Evolutionary conservation across 805 yeast species (phyloP).

Genomic region (Pichia thaimueangensis): DNA sequence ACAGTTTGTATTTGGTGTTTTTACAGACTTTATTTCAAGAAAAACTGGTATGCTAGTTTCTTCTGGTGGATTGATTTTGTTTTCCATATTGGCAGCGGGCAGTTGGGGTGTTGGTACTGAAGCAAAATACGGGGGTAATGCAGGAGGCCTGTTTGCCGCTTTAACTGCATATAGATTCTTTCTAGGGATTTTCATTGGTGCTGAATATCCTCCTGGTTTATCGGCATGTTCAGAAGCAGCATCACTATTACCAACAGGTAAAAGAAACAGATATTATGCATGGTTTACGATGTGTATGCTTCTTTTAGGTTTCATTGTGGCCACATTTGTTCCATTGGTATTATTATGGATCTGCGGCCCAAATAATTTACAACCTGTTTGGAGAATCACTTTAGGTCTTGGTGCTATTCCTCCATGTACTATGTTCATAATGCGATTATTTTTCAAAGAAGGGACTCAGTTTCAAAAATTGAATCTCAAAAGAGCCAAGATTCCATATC

Average conservation of each 20-base stretch:
- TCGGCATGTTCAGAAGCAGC: constrained; percentile 93
- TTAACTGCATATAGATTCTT: constrained; percentile 79
- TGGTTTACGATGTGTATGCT: constrained; percentile 88
- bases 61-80: constrained; percentile 64
- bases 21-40: constrained; percentile 76
- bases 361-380: constrained; percentile 68
- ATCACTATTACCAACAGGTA: constrained; percentile 67
- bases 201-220: constrained; percentile 91
- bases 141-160: constrained; percentile 76
- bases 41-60: constrained; percentile 79
- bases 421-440: constrained; percentile 69
- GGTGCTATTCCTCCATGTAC: constrained; percentile 86
- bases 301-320: constrained; percentile 76
- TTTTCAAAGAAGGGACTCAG: constrained; percentile 65
- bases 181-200: constrained; percentile 88
- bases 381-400: constrained; percentile 87
- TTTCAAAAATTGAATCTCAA: constrained; percentile 69
- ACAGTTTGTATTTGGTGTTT: constrained; percentile 70
- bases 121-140: constrained; percentile 36
- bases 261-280: constrained; percentile 81
- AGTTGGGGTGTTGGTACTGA: constrained; percentile 70
- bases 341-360: constrained; percentile 74
- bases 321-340: constrained; percentile 83
- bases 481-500: constrained; percentile 58
- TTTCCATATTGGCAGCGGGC: constrained; percentile 75